Percentiles rank a stretch among this genome's conserved stretches.
These are phyloP conservation scores for Glaciozyma antarctica DNA, from an alignment of 768 basidiomycete genomes.

Conservation along the genomic window DNA sequence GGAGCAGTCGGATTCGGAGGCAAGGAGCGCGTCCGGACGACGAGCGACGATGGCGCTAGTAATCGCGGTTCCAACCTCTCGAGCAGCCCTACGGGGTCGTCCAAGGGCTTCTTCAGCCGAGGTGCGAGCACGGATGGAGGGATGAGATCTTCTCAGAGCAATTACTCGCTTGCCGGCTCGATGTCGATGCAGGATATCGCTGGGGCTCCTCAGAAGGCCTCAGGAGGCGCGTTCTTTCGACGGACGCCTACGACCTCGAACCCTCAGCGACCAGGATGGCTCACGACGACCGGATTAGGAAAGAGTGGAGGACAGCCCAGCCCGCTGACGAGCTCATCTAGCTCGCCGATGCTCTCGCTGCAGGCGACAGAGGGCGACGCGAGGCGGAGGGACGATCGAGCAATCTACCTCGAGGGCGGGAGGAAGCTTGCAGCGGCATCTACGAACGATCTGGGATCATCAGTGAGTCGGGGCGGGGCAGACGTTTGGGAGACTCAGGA, in stretches of 20 bases:
- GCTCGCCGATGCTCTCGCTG: not conserved
- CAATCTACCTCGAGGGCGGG: not conserved
- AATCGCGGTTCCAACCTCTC: not conserved
- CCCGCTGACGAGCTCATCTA: not conserved
- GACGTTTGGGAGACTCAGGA: not conserved
- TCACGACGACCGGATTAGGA: not conserved
- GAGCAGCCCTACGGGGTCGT: not conserved
- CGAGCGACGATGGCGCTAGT: not conserved
- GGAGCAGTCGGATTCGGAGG: constrained; percentile 2
- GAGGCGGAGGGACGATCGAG: not conserved
- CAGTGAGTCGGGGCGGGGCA: not conserved
- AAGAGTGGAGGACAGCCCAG: not conserved
- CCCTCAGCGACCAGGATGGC: not conserved
- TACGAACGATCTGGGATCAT: not conserved
- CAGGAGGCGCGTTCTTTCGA: not conserved
- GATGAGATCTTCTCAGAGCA: not conserved
- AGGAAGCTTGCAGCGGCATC: not conserved
- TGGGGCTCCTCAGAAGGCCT: not conserved
- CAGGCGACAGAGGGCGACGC: not conserved
- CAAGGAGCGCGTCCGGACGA: not conserved
- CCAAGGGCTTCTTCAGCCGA: not conserved
- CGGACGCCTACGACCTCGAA: not conserved
- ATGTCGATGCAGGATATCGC: not conserved
- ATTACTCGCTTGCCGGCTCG: not conserved
- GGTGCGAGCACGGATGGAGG: not conserved